Evolutionary conservation across 306 rosid species (phyloP).

Genomic region (Parietaria judaica): DNA sequence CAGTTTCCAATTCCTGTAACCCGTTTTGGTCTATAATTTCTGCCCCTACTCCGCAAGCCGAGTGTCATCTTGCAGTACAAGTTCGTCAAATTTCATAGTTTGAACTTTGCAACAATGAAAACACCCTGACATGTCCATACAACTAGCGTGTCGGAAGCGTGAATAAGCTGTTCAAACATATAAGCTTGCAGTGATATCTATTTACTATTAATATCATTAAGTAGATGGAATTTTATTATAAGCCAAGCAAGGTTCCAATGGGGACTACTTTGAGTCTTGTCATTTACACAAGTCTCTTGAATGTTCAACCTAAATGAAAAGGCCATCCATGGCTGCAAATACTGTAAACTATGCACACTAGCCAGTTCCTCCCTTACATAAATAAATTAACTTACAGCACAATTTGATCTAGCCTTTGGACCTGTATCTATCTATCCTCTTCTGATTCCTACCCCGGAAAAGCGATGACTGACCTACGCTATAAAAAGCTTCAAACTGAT

Average conservation of each 20-base stretch:
- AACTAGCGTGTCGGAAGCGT: too few relatives aligned
- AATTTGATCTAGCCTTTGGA: conserved; percentile 5
- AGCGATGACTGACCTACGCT: not conserved
- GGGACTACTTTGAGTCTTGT: not conserved
- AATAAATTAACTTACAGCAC: not conserved
- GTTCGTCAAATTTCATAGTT: too few relatives aligned
- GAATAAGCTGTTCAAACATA: too few relatives aligned
- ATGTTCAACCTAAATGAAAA: not conserved
- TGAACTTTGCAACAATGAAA: too few relatives aligned
- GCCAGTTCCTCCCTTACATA: not conserved
- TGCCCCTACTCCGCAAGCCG: too few relatives aligned
- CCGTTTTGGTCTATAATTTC: too few relatives aligned
- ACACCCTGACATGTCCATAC: too few relatives aligned
- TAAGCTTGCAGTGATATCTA: too few relatives aligned
- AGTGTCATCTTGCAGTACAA: too few relatives aligned
- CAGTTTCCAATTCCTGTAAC: too few relatives aligned
- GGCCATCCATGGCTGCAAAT: not conserved
- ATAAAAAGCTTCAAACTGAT: conserved; percentile 25
- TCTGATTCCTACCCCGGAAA: conserved; percentile 11
- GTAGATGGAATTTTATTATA: too few relatives aligned
- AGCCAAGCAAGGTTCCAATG: not conserved
- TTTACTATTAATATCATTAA: too few relatives aligned
- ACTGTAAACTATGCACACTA: not conserved
- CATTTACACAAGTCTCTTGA: not conserved
- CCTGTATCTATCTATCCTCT: conserved; percentile 2